phyloP scores from a whole-genome alignment of 2,329 filamentous ascomycete species.

The Beauveria brongniartii region DNA sequence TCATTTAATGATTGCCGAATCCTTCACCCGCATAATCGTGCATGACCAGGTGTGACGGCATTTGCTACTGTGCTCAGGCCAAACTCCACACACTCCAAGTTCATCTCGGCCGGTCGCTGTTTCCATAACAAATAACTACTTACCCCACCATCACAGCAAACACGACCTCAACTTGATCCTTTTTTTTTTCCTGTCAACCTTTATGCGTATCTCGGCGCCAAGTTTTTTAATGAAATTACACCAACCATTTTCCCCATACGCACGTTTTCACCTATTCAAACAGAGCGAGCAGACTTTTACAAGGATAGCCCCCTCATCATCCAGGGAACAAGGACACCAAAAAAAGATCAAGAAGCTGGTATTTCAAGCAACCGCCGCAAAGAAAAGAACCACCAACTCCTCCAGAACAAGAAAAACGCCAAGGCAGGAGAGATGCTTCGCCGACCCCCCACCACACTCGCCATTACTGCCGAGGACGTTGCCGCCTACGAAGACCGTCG shows the following conservation, averaged over 20 bases:
- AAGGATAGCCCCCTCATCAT: too few species aligned
- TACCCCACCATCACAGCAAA: constrained; percentile 2
- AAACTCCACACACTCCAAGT: background rate
- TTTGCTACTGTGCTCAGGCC: background rate
- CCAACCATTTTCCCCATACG: background rate
- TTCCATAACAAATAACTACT: background rate
- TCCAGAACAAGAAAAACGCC: background rate
- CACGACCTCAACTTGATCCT: background rate
- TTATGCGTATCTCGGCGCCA: background rate
- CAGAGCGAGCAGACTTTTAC: too few species aligned
- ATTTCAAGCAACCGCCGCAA: too few species aligned
- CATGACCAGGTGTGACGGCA: background rate
- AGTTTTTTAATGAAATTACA: background rate
- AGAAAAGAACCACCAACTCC: background rate
- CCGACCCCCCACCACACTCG: constrained; percentile 58
- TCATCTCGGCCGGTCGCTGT: background rate
- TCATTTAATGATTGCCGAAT: background rate
- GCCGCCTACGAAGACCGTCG: constrained; percentile 61
- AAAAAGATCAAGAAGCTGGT: background rate
- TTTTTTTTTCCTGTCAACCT: background rate
- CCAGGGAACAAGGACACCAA: background rate
- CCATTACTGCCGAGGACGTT: constrained; percentile 62
- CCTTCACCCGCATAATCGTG: background rate
- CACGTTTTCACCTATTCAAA: too few species aligned
- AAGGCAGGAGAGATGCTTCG: constrained; percentile 45